Evolutionary conservation across 2,329 filamentous ascomycete genomes (phyloP), one percentile per base, ranked within the genome.

Genomic region (Dactylellina parvicollis): DNA sequence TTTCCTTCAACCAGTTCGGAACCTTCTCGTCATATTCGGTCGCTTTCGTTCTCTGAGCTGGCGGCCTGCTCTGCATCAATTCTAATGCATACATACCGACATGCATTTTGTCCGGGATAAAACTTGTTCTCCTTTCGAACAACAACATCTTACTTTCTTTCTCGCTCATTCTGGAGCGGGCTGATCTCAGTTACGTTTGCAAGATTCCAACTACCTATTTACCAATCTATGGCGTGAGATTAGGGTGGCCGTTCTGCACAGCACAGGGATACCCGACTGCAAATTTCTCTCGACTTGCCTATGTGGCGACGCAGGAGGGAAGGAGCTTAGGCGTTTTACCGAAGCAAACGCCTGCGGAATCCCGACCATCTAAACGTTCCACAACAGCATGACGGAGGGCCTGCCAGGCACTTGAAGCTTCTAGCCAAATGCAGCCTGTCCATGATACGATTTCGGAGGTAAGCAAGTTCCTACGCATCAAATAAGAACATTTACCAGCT

Each of bases 271-370:
- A 54, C 28, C 47, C 34, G 20, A 50, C 52, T 60, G 54, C 65
- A 56, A 59, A 60, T 64, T 54, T 57, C 42, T 65, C 62, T 59
- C 34, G 49, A 14, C 66, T 72, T 72, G 67, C 67, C 67, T 60
- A 65, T 65, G 67, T 72, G 67, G 67, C 67, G 67, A 72, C 59
- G 59, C 67, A 72, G 67, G 67, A 72, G 44, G 59, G 66, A 71
- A 72, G 59, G 59, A 72, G 67, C 67, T 59, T 72, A 72, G 59
- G 42, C 50, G 61, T 64, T 49, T 64, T 46, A 59, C 67, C 59
- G 52, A 69, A 59, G 52, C 67, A 72, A 59, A 72, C 54, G 60
- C 44, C 52, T 65, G 59, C 42, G 44, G 30, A 24, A 52, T 54
- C 50, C 67, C 59, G 60, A 64, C 52, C 60, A 52, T 65, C 44